Evolutionary conservation across 345 rosid species (phyloP), one percentile per base, ranked within the genome.

Genomic region (Stellera chamaejasme): DNA sequence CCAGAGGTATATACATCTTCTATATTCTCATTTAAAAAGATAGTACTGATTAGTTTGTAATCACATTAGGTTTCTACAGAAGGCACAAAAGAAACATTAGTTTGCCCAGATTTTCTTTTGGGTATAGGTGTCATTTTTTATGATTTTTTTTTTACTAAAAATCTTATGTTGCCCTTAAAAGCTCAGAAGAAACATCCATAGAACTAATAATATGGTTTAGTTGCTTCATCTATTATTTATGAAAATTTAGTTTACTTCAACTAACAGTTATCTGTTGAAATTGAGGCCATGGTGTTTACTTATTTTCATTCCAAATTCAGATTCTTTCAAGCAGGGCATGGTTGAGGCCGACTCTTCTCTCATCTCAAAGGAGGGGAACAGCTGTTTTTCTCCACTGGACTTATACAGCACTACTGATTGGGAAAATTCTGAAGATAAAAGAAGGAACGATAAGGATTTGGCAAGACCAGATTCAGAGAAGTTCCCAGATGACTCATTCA

Each of bases 401-500:
- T 25, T 12, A 43, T 10, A 26, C 52, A 27, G 28, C 47, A 50
- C 13, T 46, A 36, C 58, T 50, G 53, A 62, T n/a, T 13, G 27
- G 7, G 64, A 64, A 54, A 65, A 59, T 13, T 54, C 43, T n/a
- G 62, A 64, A 66, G 66, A 45, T 53, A 16, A 56, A 49, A 50
- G 42, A 23, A 15, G 42, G 57, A 54, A 11, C 26, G 52, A 41
- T n/a, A 41, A 41, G 41, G 54, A 55, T 52, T 43, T 51, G 39
- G 54, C 56, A 6, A 62, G 27, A 14, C 56, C 39, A 19, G 62
- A 65, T 28, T 52, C 60, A 58, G 79, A 61, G 2, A 23, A 61
- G 50, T 63, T 48, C 45, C 76, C 55, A 32, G 80, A 76, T 27
- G 45, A 59, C 6, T 75, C 74, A 64, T 83, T 77, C 74, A 72